These are phyloP conservation scores for Penicillium bovifimosum DNA, from an alignment of 495 filamentous ascomycete genomes.

Conservation along the genomic window DNA sequence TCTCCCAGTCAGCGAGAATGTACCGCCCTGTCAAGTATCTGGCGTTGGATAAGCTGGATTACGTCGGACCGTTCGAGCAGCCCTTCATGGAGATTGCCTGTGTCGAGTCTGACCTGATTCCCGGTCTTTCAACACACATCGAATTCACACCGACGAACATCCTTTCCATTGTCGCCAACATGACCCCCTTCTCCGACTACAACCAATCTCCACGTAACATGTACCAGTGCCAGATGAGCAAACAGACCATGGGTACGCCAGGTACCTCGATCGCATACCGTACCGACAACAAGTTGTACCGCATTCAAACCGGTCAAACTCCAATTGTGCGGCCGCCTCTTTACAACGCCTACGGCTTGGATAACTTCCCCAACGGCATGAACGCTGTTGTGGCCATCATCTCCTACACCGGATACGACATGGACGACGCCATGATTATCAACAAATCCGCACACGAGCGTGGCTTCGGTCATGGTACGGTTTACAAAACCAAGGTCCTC, in stretches of 20 bases:
- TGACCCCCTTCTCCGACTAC: slow-evolving; percentile 98
- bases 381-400: slow-evolving; percentile 97
- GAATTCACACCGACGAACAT: slow-evolving; percentile 96
- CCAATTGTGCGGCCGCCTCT: slow-evolving; percentile 87
- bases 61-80: slow-evolving; percentile 89
- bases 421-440: slow-evolving; percentile 99
- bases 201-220: slow-evolving; percentile 99
- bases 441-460: slow-evolving; percentile 97
- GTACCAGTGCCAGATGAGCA: slow-evolving; percentile 99
- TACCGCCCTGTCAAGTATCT: slow-evolving; percentile 89
- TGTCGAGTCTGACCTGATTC: slow-evolving; percentile 72
- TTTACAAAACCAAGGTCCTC: slow-evolving; percentile 95
- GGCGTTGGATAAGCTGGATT: slow-evolving; percentile 75
- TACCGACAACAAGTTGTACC: slow-evolving; percentile 95
- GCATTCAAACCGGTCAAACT: slow-evolving; percentile 91
- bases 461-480: slow-evolving; percentile 92
- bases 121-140: slow-evolving; percentile 84
- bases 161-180: slow-evolving; percentile 94
- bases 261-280: slow-evolving; percentile 79
- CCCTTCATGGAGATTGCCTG: slow-evolving; percentile 98
- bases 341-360: slow-evolving; percentile 92
- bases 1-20: slow-evolving; percentile 78
- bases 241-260: slow-evolving; percentile 97
- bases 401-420: slow-evolving; percentile 98
- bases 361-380: slow-evolving; percentile 97